phyloP scores from a whole-genome alignment of 2,329 filamentous ascomycete genomes.

The Ilyonectria destructans region DNA sequence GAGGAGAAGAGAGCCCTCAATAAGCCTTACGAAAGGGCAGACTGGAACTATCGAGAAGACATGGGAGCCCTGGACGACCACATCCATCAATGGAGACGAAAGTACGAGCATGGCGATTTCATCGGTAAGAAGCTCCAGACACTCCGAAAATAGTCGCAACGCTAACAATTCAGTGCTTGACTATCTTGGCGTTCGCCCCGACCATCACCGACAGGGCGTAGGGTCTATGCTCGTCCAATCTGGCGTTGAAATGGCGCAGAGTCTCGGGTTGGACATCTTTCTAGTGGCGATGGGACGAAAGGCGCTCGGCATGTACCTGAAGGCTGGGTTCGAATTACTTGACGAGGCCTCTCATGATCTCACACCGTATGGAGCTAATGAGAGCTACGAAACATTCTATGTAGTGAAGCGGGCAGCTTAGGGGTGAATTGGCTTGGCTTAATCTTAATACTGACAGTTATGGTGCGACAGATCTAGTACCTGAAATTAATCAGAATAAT shows the following conservation, averaged over 20 bases:
- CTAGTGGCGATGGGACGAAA: constrained; percentile 40
- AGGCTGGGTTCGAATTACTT: constrained; percentile 38
- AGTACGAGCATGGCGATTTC: constrained; percentile 28
- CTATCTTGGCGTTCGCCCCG: constrained; percentile 43
- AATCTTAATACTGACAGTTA: background rate
- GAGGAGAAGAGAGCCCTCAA: constrained; percentile 6
- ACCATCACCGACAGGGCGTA: constrained; percentile 42
- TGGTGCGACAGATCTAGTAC: too few relatives aligned
- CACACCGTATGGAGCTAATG: constrained; percentile 17
- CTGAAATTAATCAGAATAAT: too few relatives aligned
- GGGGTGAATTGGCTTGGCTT: background rate
- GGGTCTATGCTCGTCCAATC: constrained; percentile 43
- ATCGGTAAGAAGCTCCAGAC: constrained; percentile 23
- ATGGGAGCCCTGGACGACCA: constrained; percentile 32
- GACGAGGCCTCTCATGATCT: constrained; percentile 31
- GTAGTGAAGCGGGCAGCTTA: constrained; percentile 11
- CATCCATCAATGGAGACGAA: constrained; percentile 26
- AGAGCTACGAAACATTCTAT: constrained; percentile 36
- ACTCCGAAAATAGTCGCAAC: fast-evolving
- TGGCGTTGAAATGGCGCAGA: constrained; percentile 38
- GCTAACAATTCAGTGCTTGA: constrained; percentile 38
- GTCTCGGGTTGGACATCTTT: constrained; percentile 36
- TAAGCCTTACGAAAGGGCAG: constrained; percentile 3
- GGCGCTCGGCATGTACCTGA: constrained; percentile 38
- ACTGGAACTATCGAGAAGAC: constrained; percentile 22